A percentile compares a stretch with the other conserved stretches of the same genome.
phyloP scores from a whole-genome alignment of 768 basidiomycete species.

The Artomyces pyxidatus region DNA sequence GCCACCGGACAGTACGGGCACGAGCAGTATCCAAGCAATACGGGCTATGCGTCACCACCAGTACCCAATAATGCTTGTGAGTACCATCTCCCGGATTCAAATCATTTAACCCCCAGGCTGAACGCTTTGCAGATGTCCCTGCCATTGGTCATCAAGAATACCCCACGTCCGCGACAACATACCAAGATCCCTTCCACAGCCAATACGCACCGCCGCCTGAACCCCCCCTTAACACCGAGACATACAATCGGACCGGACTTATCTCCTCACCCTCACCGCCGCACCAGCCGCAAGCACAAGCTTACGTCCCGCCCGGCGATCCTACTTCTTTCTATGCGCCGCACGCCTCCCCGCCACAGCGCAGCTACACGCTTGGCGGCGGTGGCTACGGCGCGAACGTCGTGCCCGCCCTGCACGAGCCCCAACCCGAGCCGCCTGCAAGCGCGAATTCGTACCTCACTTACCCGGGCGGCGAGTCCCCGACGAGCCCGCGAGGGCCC shows the following conservation, averaged over 20 bases:
- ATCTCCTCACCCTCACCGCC: slow-evolving; percentile 8
- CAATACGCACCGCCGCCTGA: slow-evolving; percentile 18
- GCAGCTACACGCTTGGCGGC: slow-evolving; percentile 50
- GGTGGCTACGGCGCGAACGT: slow-evolving; percentile 44
- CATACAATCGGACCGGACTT: slow-evolving; percentile 31
- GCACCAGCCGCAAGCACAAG: background rate
- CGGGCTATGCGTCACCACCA: slow-evolving; percentile 22
- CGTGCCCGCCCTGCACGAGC: slow-evolving; percentile 21
- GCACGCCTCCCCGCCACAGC: slow-evolving; percentile 19
- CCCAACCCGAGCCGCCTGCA: slow-evolving; percentile 10
- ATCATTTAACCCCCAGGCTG: background rate
- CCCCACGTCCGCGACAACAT: slow-evolving; percentile 19
- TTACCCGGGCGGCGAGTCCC: slow-evolving; percentile 12
- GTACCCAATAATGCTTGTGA: slow-evolving; percentile 18
- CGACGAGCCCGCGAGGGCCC: background rate
- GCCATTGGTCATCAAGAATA: slow-evolving; percentile 42
- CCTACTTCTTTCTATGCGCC: no score
- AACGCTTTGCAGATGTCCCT: slow-evolving; percentile 36
- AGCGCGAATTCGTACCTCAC: slow-evolving; percentile 13
- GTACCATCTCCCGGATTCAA: background rate
- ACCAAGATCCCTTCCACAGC: slow-evolving; percentile 36
- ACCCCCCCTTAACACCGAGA: slow-evolving; percentile 27
- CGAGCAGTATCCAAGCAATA: slow-evolving; percentile 12
- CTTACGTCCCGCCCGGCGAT: slow-evolving; percentile 10
- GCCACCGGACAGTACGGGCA: slow-evolving; percentile 18